These are phyloP conservation scores for Trichoderma gracile DNA, from an alignment of 2,329 filamentous ascomycete genomes.

Conservation along the genomic window DNA sequence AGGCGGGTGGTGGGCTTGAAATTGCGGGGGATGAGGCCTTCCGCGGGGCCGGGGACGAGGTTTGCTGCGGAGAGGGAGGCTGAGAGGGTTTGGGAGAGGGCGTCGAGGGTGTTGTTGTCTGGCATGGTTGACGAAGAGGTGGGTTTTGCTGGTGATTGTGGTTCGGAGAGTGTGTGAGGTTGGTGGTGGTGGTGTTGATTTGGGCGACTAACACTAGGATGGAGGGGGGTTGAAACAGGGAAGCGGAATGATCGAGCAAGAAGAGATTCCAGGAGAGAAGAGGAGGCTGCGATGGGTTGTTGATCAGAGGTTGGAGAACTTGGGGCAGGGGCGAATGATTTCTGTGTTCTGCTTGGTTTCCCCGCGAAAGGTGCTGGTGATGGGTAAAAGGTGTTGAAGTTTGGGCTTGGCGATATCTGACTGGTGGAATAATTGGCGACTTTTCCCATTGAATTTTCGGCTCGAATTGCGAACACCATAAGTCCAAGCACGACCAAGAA, in stretches of 20 bases:
- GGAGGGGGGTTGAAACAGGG: too few species aligned
- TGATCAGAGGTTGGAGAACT: too few species aligned
- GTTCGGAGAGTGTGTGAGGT: too few species aligned
- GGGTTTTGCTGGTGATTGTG: too few species aligned
- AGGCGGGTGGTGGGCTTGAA: conserved; percentile 48
- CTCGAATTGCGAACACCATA: background rate
- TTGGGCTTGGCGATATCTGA: conserved; percentile 6
- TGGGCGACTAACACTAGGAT: too few species aligned
- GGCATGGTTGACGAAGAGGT: too few species aligned
- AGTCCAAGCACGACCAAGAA: too few species aligned
- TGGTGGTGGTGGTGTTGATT: too few species aligned
- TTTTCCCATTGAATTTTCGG: background rate
- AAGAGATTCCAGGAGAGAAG: too few species aligned
- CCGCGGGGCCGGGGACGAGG: conserved; percentile 45
- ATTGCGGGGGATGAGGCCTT: conserved; percentile 42
- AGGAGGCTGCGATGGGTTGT: too few species aligned
- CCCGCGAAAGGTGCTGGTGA: background rate
- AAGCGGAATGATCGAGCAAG: too few species aligned
- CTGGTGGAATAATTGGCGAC: conserved; percentile 24
- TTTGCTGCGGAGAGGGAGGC: conserved; percentile 41
- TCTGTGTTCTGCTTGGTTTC: background rate
- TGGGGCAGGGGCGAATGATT: too few species aligned
- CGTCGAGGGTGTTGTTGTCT: conserved; percentile 18
- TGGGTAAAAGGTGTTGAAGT: background rate
- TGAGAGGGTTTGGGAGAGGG: conserved; percentile 30